Conservation (phyloP, 108 stramenopile genomes). For the Cyclotella baltica region DNA sequence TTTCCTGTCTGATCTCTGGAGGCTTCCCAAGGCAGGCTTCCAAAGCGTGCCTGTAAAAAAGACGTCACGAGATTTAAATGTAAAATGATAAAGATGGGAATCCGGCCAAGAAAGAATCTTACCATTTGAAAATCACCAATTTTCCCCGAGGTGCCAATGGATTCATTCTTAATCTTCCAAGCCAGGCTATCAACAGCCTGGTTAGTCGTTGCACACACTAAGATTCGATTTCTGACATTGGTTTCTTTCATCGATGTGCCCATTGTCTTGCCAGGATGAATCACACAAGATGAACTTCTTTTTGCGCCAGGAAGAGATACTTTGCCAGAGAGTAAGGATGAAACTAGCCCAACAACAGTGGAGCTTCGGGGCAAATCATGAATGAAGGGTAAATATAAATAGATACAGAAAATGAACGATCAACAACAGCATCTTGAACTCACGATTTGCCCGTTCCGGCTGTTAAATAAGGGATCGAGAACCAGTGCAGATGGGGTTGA, state of each 20-base stretch:
- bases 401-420: not conserved
- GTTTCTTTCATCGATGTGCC: conserved; percentile 19
- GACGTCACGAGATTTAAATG: too few relatives aligned
- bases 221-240: conserved; percentile 48
- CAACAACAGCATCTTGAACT: not conserved
- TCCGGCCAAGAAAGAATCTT: not conserved
- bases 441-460: conserved; percentile 29
- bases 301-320: conserved; percentile 42
- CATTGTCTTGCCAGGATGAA: conserved; percentile 55
- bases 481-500: too few relatives aligned
- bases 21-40: conserved; percentile 52
- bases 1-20: conserved; percentile 25
- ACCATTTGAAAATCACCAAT: conserved; percentile 48
- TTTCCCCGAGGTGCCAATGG: conserved; percentile 55
- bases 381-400: not conserved
- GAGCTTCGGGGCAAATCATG: conserved; percentile 1
- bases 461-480: not conserved
- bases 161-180: conserved; percentile 65
- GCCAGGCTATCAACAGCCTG: conserved; percentile 79
- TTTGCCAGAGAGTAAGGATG: conserved; percentile 62
- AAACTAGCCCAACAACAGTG: conserved; percentile 74
- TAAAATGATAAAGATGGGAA: not conserved
- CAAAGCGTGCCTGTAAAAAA: conserved; percentile 31
- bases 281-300: conserved; percentile 33
- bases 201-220: conserved; percentile 79